A percentile compares a stretch with the other conserved stretches of the same genome.
These are phyloP conservation scores for Cladophialophora yegresii DNA, from an alignment of 2,329 filamentous ascomycete genomes.

Conservation along the genomic window DNA sequence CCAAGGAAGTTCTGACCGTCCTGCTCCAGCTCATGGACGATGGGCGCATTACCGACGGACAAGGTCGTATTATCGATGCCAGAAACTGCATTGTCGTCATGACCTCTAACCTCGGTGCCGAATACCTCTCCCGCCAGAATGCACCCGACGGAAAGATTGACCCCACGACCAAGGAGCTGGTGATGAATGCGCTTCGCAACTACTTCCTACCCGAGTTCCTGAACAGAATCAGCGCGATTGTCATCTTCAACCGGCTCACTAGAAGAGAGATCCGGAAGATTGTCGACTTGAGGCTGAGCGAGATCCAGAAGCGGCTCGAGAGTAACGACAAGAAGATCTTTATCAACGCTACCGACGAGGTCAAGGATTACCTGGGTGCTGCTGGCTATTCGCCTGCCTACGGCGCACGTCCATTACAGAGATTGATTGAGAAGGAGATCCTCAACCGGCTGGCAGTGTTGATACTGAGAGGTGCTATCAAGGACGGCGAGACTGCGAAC, in stretches of 20 bases:
- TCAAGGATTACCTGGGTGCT: slow-evolving; percentile 88
- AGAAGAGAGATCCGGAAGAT: slow-evolving; percentile 89
- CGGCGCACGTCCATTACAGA: slow-evolving; percentile 81
- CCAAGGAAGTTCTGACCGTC: slow-evolving; percentile 95
- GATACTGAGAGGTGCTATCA: slow-evolving; percentile 80
- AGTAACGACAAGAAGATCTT: slow-evolving; percentile 80
- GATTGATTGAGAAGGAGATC: slow-evolving; percentile 95
- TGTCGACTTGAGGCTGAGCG: slow-evolving; percentile 81
- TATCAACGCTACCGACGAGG: slow-evolving; percentile 81
- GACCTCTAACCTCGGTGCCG: slow-evolving; percentile 96
- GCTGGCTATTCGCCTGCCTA: slow-evolving; percentile 95
- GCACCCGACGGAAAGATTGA: slow-evolving; percentile 83
- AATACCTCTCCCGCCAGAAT: slow-evolving; percentile 80
- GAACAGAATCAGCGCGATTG: slow-evolving; percentile 92
- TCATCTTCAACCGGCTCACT: slow-evolving; percentile 98
- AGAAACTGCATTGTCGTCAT: slow-evolving; percentile 99
- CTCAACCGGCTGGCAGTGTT: slow-evolving; percentile 90
- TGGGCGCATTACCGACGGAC: slow-evolving; percentile 95
- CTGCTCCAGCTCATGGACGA: slow-evolving; percentile 99
- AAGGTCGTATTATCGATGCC: slow-evolving; percentile 91
- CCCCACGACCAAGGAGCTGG: slow-evolving; percentile 77
- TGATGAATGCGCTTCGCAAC: slow-evolving; percentile 86
- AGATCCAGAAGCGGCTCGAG: slow-evolving; percentile 89
- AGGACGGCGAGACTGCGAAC: slow-evolving; percentile 78
- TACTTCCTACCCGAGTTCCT: slow-evolving; percentile 99